Conservation (phyloP, 139 green algal species). For the Auxenochlorella protothecoides region DNA sequence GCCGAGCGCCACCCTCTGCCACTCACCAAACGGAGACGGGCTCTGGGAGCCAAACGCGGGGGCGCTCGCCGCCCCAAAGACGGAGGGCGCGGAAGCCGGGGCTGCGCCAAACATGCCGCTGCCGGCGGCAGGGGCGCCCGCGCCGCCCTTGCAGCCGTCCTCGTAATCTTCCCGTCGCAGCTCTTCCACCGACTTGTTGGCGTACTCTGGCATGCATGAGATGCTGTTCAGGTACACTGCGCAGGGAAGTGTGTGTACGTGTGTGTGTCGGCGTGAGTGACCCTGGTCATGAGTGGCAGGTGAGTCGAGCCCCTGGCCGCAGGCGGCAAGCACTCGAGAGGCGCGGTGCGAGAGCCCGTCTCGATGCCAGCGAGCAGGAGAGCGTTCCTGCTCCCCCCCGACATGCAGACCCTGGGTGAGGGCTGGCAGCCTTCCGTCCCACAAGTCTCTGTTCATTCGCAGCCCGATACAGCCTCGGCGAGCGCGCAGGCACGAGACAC, state of each 20-base stretch:
- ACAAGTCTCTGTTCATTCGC: not conserved
- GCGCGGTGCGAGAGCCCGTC: not conserved
- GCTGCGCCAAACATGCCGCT: constrained; percentile 12
- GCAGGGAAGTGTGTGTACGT: no score
- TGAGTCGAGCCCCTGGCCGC: not conserved
- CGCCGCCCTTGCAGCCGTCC: constrained; percentile 35
- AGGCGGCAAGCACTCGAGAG: not conserved
- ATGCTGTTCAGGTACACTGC: constrained; percentile 58
- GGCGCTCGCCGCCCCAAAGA: constrained; percentile 15
- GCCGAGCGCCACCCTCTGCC: no score
- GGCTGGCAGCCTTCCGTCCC: no score
- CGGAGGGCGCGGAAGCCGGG: not conserved
- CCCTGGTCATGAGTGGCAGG: not conserved
- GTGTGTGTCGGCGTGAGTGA: not conserved
- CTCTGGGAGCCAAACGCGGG: constrained; percentile 16
- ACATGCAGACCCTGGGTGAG: no score
- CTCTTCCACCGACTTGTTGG: constrained; percentile 72
- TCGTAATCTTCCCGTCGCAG: constrained; percentile 86
- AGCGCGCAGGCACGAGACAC: not conserved
- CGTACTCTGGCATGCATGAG: constrained; percentile 67
- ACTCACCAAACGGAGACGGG: no score
- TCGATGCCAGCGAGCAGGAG: not conserved
- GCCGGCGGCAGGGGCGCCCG: constrained; percentile 4
- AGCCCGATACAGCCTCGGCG: not conserved
- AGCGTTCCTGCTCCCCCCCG: not conserved